Percentiles rank a stretch among this genome's conserved stretches.
Evolutionary conservation across 2,329 filamentous ascomycete genomes (phyloP).

Genomic region (Neopestalotiopsis sp.): DNA sequence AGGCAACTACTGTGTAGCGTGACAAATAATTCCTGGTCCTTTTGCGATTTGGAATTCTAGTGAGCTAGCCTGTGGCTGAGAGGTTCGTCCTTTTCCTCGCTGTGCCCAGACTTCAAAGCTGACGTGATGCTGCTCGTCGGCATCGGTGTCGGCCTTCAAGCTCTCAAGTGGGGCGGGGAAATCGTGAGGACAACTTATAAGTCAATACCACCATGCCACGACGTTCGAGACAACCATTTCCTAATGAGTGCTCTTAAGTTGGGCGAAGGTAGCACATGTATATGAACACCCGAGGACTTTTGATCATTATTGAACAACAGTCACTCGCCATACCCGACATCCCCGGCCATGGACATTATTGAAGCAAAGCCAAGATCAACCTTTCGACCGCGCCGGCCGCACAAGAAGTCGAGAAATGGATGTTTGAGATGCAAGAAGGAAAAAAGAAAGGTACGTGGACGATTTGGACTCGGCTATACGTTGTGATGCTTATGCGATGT

Average conservation of each 20-base stretch:
- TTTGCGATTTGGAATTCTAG: too few relatives aligned
- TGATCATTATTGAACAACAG: not conserved
- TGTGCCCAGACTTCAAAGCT: not conserved
- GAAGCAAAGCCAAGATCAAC: not conserved
- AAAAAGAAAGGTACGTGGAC: not conserved
- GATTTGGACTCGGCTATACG: not conserved
- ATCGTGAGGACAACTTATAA: too few relatives aligned
- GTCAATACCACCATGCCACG: too few relatives aligned
- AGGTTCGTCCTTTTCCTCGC: too few relatives aligned
- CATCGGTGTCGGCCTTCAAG: not conserved
- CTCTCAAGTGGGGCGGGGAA: too few relatives aligned
- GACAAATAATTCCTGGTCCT: too few relatives aligned
- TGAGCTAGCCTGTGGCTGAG: too few relatives aligned
- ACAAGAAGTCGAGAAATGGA: not conserved
- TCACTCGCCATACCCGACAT: not conserved
- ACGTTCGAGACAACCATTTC: too few relatives aligned
- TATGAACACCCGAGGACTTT: not conserved
- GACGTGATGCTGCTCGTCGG: not conserved
- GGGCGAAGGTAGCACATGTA: too few relatives aligned
- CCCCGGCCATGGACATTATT: not conserved
- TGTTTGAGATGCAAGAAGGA: constrained; percentile 5
- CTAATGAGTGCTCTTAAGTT: too few relatives aligned
- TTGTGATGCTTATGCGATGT: not conserved
- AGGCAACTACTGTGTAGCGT: too few relatives aligned
- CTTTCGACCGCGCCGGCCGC: not conserved